Conservation (phyloP, 768 basidiomycete genomes). For the Psilocybe tampanensis region DNA sequence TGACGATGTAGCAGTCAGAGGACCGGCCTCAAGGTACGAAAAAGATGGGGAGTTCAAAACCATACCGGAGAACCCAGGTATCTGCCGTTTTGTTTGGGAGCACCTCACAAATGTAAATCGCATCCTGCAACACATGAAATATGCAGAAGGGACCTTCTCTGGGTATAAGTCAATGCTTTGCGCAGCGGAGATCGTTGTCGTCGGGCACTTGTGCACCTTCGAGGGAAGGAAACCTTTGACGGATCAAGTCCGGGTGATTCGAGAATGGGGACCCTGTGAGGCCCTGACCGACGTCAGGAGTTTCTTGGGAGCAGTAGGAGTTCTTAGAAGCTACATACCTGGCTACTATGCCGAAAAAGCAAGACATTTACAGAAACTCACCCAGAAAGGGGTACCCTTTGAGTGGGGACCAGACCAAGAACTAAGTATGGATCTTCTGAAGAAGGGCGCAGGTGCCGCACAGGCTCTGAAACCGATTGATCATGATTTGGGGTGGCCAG, state of each 20-base stretch:
- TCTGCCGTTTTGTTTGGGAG: slow-evolving; percentile 39
- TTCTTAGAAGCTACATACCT: slow-evolving; percentile 24
- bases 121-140: slow-evolving; percentile 28
- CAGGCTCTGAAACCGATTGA: slow-evolving; percentile 23
- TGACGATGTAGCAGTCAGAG: slow-evolving; percentile 26
- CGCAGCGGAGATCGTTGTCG: slow-evolving; percentile 2
- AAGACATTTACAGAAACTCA: slow-evolving; percentile 20
- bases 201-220: slow-evolving; percentile 7
- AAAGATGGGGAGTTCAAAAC: slow-evolving; percentile 31
- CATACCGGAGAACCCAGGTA: slow-evolving; percentile 32
- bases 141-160: slow-evolving; percentile 13
- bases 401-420: no score
- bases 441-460: no score
- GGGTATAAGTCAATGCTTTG: slow-evolving; percentile 4
- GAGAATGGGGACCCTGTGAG: slow-evolving; percentile 24
- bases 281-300: slow-evolving; percentile 19
- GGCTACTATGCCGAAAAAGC: slow-evolving; percentile 21
- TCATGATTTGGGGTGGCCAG: slow-evolving; percentile 23
- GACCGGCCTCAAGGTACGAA: slow-evolving; percentile 23
- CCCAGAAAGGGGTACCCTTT: slow-evolving; percentile 16
- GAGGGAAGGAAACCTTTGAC: slow-evolving; percentile 30
- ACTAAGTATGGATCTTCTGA: no score
- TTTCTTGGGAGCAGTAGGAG: slow-evolving; percentile 30
- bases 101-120: slow-evolving; percentile 32
- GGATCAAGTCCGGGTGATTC: slow-evolving; percentile 13